Conservation (phyloP, 2,329 filamentous ascomycete species). For the Sporothrix brunneoviolacea region DNA sequence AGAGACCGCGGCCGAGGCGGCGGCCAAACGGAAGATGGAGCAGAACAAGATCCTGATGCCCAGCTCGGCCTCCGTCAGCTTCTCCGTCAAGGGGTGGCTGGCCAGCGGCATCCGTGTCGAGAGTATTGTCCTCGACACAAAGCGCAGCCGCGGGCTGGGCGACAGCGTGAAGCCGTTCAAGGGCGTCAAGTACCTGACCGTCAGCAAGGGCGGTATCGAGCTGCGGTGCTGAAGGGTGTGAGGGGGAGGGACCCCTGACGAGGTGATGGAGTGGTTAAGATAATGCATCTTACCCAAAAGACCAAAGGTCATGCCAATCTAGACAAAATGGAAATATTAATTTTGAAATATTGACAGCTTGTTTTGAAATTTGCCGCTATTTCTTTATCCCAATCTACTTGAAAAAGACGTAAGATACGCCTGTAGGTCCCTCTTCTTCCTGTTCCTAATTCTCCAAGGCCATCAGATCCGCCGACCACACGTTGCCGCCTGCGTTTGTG, state of each 20-base stretch:
- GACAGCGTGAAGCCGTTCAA: constrained; percentile 93
- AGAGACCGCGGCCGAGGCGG: constrained; percentile 22
- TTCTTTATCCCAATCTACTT: no score
- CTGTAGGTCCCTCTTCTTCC: background rate
- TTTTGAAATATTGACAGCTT: no score
- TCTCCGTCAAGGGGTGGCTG: constrained; percentile 62
- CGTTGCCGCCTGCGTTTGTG: constrained; percentile 8
- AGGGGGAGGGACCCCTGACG: no score
- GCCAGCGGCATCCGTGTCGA: constrained; percentile 62
- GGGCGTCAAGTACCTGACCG: constrained; percentile 92
- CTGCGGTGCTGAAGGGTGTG: constrained; percentile 44
- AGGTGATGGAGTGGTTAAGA: no score
- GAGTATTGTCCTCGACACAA: constrained; percentile 62
- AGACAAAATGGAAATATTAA: no score
- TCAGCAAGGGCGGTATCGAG: constrained; percentile 59
- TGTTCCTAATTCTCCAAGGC: constrained; percentile 1
- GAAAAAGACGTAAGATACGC: no score
- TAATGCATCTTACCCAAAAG: no score
- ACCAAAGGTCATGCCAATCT: no score
- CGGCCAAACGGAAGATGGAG: constrained; percentile 42
- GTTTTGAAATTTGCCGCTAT: no score
- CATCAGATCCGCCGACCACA: constrained; percentile 20
- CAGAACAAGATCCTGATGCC: constrained; percentile 76
- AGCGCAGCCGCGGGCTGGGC: constrained; percentile 77
- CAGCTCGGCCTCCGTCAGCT: constrained; percentile 66